Evolutionary conservation across 2,329 filamentous ascomycete species (phyloP), one percentile per base, ranked within the genome.

Genomic region (Fusarium aywerte): DNA sequence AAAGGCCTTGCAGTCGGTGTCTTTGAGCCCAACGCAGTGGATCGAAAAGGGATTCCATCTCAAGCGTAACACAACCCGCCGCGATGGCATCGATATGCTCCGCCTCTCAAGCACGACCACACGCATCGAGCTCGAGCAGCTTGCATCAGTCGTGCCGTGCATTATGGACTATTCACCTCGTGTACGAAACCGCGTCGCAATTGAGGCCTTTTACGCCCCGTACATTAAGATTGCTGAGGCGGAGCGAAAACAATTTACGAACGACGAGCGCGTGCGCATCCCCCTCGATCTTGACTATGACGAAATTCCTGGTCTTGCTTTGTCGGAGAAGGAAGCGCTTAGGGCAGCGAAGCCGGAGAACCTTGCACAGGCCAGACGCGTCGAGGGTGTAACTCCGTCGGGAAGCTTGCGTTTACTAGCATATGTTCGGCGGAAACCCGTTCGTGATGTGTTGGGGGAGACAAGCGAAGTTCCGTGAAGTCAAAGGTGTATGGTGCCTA

Each of bases 121-220:
- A 9, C 69, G 75, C 12, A 60, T 75, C 27, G 70, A 76, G 31
- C 80, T 91, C 31, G 80, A 86, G 9, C 80, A 84, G 4, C 82
- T 97, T 7, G 78, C 83, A 7, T 74, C 80, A 0, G 75, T 86
- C 20, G 80, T 96, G 7, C 90, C 85, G 5, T 83, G 79, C 23
- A 83, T 90, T 62, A 74, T 70, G 58, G 77, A 75, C 8, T 93
- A 86, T 78, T 75, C 87, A 0, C 73, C 82, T 0, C 83, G 83
- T 29, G 86, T 97, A 56, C 86, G 85, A 65, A 81, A 83, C 51
- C 87, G 95, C 40, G 90, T 97, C 9, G 84, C 86, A 39, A 92
- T 97, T 70, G 93, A 97, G 78, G 91, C 91, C 15, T 83, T 87
- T 4, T 99, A 99, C 76, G 92, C 91, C 2, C 95, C 95, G 0